These are phyloP conservation scores for Entamoeba moshkovskii DNA, from an alignment of 208 protist genomes.

Conservation along the genomic window DNA sequence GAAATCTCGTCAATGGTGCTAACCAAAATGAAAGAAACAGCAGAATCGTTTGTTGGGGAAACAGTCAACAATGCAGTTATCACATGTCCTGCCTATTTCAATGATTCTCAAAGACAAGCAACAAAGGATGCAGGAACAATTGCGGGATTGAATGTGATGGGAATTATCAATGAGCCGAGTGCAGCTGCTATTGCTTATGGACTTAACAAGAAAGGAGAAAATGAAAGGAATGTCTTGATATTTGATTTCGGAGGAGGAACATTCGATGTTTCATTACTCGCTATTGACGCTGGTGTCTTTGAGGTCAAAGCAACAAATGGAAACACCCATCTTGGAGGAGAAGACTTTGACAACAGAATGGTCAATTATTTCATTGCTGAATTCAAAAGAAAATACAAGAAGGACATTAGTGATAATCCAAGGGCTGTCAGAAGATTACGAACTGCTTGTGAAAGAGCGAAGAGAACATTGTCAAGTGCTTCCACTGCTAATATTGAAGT, in stretches of 20 bases:
- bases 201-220: slow-evolving; percentile 68
- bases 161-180: slow-evolving; percentile 99
- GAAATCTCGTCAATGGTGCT: slow-evolving; percentile 36
- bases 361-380: slow-evolving; percentile 82
- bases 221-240: slow-evolving; percentile 52
- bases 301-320: not conserved
- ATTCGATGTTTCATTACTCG: slow-evolving; percentile 91
- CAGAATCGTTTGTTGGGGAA: slow-evolving; percentile 35
- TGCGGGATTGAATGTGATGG: slow-evolving; percentile 76
- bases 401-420: not conserved
- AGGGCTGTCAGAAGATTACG: not conserved
- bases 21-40: slow-evolving; percentile 34
- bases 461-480: slow-evolving; percentile 74
- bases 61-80: slow-evolving; percentile 26
- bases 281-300: slow-evolving; percentile 58
- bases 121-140: slow-evolving; percentile 73
- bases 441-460: slow-evolving; percentile 67
- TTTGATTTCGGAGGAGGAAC: slow-evolving; percentile 88
- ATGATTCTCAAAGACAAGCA: slow-evolving; percentile 70
- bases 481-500: slow-evolving; percentile 70
- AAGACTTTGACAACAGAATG: slow-evolving; percentile 41
- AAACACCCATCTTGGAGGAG: slow-evolving; percentile 8
- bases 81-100: slow-evolving; percentile 79
- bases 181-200: slow-evolving; percentile 92
- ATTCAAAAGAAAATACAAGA: slow-evolving; percentile 13